phyloP scores from a whole-genome alignment of 2,329 filamentous ascomycete species.

The Rhinocladiella similis region DNA sequence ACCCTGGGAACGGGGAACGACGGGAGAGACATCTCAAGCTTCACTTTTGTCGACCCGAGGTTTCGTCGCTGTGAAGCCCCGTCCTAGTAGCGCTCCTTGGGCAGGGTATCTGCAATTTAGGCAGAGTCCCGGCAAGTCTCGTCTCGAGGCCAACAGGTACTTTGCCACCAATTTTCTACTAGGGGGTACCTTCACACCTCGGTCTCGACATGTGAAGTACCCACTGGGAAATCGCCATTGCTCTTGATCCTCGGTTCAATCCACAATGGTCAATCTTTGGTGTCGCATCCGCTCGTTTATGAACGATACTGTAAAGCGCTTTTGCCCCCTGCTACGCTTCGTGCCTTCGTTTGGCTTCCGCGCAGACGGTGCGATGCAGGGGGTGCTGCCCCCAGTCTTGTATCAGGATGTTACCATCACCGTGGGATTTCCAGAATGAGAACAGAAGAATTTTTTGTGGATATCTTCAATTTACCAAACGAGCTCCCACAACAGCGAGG shows the following conservation, averaged over 20 bases:
- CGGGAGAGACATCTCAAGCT: background rate
- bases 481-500: background rate
- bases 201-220: background rate
- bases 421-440: background rate
- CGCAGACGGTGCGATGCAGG: no score
- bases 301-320: no score
- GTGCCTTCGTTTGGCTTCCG: no score
- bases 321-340: no score
- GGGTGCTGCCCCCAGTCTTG: background rate
- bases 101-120: background rate
- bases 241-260: no score
- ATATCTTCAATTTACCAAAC: background rate
- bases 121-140: background rate
- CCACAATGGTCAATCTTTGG: no score
- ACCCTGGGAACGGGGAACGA: background rate
- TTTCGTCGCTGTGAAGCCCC: background rate
- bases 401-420: background rate
- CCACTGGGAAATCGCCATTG: no score
- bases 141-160: constrained; percentile 1
- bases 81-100: background rate
- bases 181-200: background rate
- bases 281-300: no score
- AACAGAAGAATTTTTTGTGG: background rate
- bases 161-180: constrained; percentile 4
- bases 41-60: background rate